Percentiles rank a stretch among this genome's conserved stretches.
Conservation (phyloP, 2,329 filamentous ascomycete genomes). For the Plectosphaerella sp. region DNA sequence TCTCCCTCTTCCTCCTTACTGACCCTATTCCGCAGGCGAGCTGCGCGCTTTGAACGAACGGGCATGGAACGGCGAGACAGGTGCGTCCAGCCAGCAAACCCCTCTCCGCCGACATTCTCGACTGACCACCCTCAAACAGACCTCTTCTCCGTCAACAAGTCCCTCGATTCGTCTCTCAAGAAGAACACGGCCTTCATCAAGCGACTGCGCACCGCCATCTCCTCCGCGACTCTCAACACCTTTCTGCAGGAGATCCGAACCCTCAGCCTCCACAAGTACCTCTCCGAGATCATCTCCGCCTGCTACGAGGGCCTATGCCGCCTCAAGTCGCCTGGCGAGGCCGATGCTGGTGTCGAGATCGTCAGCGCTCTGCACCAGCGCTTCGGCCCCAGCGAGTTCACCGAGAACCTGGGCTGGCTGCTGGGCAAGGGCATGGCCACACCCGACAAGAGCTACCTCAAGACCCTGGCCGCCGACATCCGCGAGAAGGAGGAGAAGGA, state of each 20-base stretch:
- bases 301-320: conserved; percentile 92
- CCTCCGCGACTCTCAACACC: conserved; percentile 70
- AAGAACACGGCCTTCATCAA: conserved; percentile 99
- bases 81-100: conserved; percentile 39
- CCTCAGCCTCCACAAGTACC: conserved; percentile 89
- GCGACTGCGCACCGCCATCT: conserved; percentile 85
- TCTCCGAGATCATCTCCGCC: conserved; percentile 93
- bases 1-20: background rate
- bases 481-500: conserved; percentile 97
- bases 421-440: conserved; percentile 87
- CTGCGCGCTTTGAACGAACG: conserved; percentile 82
- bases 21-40: conserved; percentile 58
- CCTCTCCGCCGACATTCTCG: conserved; percentile 8
- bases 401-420: conserved; percentile 86
- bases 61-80: conserved; percentile 85
- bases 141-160: conserved; percentile 70
- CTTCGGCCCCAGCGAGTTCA: conserved; percentile 87
- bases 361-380: conserved; percentile 93
- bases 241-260: conserved; percentile 89
- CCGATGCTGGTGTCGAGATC: conserved; percentile 87
- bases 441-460: conserved; percentile 79
- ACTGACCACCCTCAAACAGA: conserved; percentile 42
- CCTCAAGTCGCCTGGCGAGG: conserved; percentile 86
- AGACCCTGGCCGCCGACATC: conserved; percentile 72
- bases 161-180: conserved; percentile 91